Conservation (phyloP, 176 grass and related monocot species). For the Luzula sylvatica region DNA sequence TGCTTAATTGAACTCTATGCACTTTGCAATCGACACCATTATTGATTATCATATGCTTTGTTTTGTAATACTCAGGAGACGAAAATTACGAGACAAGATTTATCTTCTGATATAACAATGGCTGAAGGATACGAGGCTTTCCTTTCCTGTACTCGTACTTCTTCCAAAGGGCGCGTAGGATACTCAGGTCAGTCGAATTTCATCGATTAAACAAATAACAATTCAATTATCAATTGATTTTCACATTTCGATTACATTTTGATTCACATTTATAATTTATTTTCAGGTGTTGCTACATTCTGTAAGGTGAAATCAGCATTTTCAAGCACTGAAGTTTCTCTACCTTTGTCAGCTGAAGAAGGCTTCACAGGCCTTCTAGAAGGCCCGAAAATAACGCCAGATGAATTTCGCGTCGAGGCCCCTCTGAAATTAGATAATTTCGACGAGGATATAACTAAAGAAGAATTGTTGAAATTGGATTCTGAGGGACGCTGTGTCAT, state of each 20-base stretch:
- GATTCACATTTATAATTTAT: not conserved
- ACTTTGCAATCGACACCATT: not conserved
- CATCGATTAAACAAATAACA: not conserved
- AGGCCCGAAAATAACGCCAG: constrained; percentile 29
- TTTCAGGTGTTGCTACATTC: constrained; percentile 78
- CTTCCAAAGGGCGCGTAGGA: constrained; percentile 44
- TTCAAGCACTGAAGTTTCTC: constrained; percentile 61
- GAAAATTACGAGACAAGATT: constrained; percentile 70
- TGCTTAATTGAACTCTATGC: not conserved
- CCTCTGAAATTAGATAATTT: constrained; percentile 45
- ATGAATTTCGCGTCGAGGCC: constrained; percentile 33
- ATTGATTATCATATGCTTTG: not conserved
- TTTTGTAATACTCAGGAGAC: constrained; percentile 44
- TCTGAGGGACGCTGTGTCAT: constrained; percentile 81
- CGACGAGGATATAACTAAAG: constrained; percentile 54
- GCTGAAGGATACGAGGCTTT: constrained; percentile 90
- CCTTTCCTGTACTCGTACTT: constrained; percentile 62
- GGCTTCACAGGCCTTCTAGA: constrained; percentile 61
- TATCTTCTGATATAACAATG: constrained; percentile 73
- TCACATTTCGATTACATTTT: too few species aligned
- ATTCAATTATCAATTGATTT: too few species aligned
- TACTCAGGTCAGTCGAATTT: constrained; percentile 72
- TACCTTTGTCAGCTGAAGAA: constrained; percentile 83
- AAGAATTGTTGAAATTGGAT: constrained; percentile 65
- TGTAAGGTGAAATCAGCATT: constrained; percentile 79